Evolutionary conservation across 345 rosid genomes (phyloP).

Genomic region (Lenwebbia sp.): DNA sequence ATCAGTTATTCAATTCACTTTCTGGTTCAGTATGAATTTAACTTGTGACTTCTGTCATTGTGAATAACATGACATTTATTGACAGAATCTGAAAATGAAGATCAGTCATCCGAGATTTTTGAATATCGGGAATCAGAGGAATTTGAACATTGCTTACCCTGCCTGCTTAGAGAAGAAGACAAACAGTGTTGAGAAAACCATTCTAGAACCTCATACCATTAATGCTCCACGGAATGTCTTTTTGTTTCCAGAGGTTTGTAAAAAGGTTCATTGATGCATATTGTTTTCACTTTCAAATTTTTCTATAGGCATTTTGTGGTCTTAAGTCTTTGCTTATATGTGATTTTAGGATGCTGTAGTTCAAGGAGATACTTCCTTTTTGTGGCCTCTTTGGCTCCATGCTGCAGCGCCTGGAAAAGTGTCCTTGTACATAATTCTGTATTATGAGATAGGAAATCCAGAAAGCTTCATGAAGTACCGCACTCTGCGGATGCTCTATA

Average conservation of each 20-base stretch:
- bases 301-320: not conserved
- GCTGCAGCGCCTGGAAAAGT: conserved; percentile 83
- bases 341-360: conserved; percentile 45
- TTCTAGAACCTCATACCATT: conserved; percentile 12
- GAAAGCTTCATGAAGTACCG: conserved; percentile 80
- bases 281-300: conserved; percentile 1
- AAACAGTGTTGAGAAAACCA: conserved; percentile 15
- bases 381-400: conserved; percentile 95
- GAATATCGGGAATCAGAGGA: conserved; percentile 39
- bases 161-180: conserved; percentile 55
- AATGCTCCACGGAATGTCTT: conserved; percentile 31
- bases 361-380: conserved; percentile 42
- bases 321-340: conserved; percentile 9
- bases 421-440: conserved; percentile 52
- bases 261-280: conserved; percentile 4
- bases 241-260: conserved; percentile 78
- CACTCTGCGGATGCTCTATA: conserved; percentile 69
- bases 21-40: not conserved
- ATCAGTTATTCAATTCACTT: not conserved
- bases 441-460: conserved; percentile 75
- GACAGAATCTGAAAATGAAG: conserved; percentile 94
- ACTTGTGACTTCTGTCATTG: not conserved
- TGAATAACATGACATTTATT: not conserved
- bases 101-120: conserved; percentile 75
- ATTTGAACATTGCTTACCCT: conserved; percentile 41